A percentile compares a stretch with the other conserved stretches of the same genome.
Evolutionary conservation across 2,329 filamentous ascomycete species (phyloP).

Genomic region (Fusarium siculi): DNA sequence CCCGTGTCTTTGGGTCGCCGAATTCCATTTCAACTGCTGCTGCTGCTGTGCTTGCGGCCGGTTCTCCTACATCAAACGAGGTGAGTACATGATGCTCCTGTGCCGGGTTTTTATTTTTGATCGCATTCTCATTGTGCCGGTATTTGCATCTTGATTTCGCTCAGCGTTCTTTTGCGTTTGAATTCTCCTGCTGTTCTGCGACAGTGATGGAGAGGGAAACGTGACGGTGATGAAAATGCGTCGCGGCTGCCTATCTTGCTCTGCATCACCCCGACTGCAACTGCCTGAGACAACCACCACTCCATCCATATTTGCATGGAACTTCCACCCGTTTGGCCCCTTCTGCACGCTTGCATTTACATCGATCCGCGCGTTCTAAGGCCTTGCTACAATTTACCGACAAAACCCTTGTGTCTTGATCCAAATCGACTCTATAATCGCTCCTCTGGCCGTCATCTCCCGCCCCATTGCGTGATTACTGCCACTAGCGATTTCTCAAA

Average conservation of each 20-base stretch:
- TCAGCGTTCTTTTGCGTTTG: background rate
- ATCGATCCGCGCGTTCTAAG: constrained; percentile 8
- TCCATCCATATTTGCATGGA: constrained; percentile 8
- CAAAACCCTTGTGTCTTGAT: constrained; percentile 23
- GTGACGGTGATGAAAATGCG: constrained; percentile 21
- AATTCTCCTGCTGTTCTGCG: constrained; percentile 6
- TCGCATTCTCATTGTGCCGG: constrained; percentile 7
- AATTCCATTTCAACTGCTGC: constrained; percentile 21
- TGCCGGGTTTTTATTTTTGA: constrained; percentile 11
- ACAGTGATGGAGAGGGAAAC: constrained; percentile 8
- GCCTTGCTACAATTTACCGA: constrained; percentile 20
- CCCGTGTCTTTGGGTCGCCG: constrained; percentile 19
- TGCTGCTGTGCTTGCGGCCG: constrained; percentile 34
- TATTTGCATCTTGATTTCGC: background rate
- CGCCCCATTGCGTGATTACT: constrained; percentile 40
- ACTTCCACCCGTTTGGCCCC: constrained; percentile 4
- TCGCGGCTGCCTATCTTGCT: constrained; percentile 19
- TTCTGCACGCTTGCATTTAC: constrained; percentile 12
- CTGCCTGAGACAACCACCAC: constrained; percentile 17
- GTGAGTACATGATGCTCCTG: constrained; percentile 36
- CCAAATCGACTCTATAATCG: constrained; percentile 10
- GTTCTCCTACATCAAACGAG: constrained; percentile 27
- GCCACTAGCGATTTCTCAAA: constrained; percentile 32
- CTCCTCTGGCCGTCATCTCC: constrained; percentile 23
- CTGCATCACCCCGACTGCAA: constrained; percentile 16